A percentile compares a stretch with the other conserved stretches of the same genome.
Conservation (phyloP, 2,329 filamentous ascomycete genomes). For the Pseudogymnoascus sp. region DNA sequence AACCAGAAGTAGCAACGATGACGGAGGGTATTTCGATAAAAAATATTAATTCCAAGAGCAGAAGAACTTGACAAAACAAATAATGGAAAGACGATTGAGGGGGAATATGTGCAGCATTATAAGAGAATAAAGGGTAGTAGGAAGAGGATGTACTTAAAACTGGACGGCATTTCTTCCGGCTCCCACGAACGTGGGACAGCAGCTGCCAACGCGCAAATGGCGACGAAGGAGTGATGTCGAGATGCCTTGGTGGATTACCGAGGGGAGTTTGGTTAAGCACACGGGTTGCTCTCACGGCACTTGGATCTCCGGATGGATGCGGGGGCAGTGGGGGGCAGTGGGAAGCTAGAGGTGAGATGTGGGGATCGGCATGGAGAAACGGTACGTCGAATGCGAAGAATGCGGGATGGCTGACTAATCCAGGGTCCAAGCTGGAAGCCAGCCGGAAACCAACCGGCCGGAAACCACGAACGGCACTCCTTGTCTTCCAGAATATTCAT, state of each 20-base stretch:
- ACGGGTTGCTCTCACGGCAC: not conserved
- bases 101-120: not conserved
- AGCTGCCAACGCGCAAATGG: not conserved
- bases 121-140: not conserved
- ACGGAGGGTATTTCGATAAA: not conserved
- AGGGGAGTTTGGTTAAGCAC: not conserved
- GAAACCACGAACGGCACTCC: not conserved
- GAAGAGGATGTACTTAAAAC: not conserved
- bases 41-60: not conserved
- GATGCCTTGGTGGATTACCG: constrained; percentile 5
- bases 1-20: not conserved
- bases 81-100: not conserved
- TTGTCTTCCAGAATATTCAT: not conserved
- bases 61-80: not conserved
- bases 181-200: not conserved
- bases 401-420: constrained; percentile 1
- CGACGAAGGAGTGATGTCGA: not conserved
- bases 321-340: not conserved
- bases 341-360: not conserved
- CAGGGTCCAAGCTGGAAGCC: not conserved
- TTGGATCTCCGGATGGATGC: not conserved
- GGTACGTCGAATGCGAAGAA: not conserved
- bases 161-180: constrained; percentile 1
- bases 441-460: not conserved
- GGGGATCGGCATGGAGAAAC: constrained; percentile 3